phyloP scores from a whole-genome alignment of 306 rosid species.

The Benincasa hispida region DNA sequence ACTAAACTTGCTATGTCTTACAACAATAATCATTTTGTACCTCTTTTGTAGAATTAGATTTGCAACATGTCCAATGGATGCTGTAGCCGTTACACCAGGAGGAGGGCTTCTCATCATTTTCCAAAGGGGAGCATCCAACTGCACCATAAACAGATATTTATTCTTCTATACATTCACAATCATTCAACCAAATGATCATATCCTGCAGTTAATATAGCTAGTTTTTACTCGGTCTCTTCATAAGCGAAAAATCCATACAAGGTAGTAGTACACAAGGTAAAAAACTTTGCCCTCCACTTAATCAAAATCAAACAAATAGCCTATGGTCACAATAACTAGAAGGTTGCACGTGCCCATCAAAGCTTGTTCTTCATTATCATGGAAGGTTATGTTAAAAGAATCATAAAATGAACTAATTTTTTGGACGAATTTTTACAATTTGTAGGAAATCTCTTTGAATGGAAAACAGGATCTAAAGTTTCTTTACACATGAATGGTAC shows the following conservation, averaged over 20 bases:
- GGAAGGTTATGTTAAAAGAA: neutral
- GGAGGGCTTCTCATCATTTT: conserved; percentile 65
- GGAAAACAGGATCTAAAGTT: neutral
- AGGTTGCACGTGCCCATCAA: neutral
- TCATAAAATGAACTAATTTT: neutral
- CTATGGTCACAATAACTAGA: neutral
- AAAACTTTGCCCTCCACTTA: neutral
- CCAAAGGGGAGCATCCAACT: conserved; percentile 60
- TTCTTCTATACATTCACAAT: neutral
- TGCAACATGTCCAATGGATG: conserved; percentile 50
- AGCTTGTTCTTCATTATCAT: neutral
- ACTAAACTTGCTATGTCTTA: conserved; percentile 27
- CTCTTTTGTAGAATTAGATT: conserved; percentile 47
- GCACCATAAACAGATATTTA: conserved; percentile 5
- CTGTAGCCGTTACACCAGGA: conserved; percentile 35
- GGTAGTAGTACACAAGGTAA: neutral
- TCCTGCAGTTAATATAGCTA: neutral
- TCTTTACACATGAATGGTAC: neutral
- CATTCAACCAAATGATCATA: neutral
- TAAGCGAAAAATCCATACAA: neutral
- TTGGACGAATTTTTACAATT: neutral
- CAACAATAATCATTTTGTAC: conserved; percentile 41
- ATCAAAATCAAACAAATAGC: neutral
- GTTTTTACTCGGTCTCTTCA: neutral
- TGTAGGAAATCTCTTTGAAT: neutral